phyloP scores from a whole-genome alignment of 192 early-diverging fungal species.

The Gamsiella multidivaricata region DNA sequence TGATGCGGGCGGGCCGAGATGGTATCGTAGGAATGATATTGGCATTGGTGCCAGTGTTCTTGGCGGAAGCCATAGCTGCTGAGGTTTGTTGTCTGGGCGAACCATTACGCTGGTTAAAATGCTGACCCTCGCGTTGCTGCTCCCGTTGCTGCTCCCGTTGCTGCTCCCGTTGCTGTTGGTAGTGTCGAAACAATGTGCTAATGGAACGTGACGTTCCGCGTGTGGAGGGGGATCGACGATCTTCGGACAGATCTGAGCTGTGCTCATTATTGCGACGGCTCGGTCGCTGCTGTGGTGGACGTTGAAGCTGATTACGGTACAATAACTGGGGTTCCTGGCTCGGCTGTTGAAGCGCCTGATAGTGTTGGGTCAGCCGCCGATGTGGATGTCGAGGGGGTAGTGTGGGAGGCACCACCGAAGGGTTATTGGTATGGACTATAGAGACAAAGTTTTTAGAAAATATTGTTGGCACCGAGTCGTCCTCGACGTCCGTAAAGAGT shows the following conservation, averaged over 20 bases:
- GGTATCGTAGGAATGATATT: background rate
- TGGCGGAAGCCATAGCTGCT: background rate
- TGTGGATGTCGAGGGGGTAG: slow-evolving; percentile 28
- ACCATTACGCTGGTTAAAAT: background rate
- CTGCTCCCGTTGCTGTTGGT: background rate
- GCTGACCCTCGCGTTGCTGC: background rate
- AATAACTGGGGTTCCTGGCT: background rate
- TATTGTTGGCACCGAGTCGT: background rate
- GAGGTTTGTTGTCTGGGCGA: background rate
- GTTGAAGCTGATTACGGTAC: background rate
- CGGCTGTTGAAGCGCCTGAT: background rate
- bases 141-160: slow-evolving; percentile 5
- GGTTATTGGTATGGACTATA: background rate
- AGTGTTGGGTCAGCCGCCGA: slow-evolving; percentile 13
- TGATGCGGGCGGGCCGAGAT: no score
- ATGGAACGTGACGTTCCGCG: background rate
- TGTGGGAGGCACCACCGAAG: background rate
- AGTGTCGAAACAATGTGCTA: background rate
- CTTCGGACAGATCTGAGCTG: background rate
- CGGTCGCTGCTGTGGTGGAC: background rate
- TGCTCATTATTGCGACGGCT: background rate
- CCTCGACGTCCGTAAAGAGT: slow-evolving; percentile 4
- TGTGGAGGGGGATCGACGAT: background rate
- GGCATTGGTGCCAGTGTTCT: background rate
- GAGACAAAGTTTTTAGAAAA: background rate